Base-by-base conservation (phyloP, 345 rosid species). In the Aegle marmelos region DNA sequence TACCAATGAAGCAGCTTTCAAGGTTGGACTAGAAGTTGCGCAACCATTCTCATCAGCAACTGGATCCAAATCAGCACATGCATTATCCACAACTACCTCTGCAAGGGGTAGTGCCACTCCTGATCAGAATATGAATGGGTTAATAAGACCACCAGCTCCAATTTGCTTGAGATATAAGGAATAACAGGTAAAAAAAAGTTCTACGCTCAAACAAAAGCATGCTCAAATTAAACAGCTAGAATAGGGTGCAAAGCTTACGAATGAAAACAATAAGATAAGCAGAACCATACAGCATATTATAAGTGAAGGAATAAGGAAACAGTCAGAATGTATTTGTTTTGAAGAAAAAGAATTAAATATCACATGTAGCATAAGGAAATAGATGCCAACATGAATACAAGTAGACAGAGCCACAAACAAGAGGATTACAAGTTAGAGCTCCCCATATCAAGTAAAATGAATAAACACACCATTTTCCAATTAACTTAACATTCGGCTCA, bases 101-200 rank as follows among this genome's bases (percentile, higher is more conserved):
- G 87, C 92, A 81, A 93, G 88, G 85, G 86, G 87, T 79, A 86
- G 83, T 53, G 92, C 91, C 70, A 90, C 84, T 81, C 97, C 99
- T 95, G 91, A 72, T 82, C 75, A 78, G 64, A 39, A 73, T 22
- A 82, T 53, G 56, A 73, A 41, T 10, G 24, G 60, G 68, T 73
- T 70, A 76, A 81, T 72, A 65, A 64, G 39, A 59, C 50, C 33
- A 33, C 65, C 76, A 56, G 45, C 74, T 36, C 19, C 36, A 24
- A 70, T 65, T 70, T 56, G 59, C 61, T 72, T 37, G 27, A n/a
- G 53, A 78, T 37, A 13, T 27, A 63, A 37, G 60, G 22, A 59
- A 79, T 9, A 60, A 8, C 28, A 39, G 0, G 21, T 27, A 5
- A 48, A 70, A 57, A 57, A n/a, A 41, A 33, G 30, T 11, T 68